Conservation (phyloP, 2,329 filamentous ascomycete species). For the Claviceps quebecensis region DNA sequence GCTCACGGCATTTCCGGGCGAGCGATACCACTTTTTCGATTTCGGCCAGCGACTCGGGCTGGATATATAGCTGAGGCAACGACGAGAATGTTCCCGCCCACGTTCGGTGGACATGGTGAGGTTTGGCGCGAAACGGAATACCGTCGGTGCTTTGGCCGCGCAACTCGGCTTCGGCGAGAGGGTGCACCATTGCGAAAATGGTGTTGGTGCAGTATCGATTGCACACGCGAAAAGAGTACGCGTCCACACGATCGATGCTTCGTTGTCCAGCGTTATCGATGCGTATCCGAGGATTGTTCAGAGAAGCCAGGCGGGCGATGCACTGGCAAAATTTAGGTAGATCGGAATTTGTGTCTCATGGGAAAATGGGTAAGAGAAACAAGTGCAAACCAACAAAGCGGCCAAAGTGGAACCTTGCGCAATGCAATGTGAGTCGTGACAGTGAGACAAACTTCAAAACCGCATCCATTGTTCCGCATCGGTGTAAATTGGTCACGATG, state of each 20-base stretch:
- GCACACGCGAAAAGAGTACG: background rate
- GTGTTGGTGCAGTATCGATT: background rate
- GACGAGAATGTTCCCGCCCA: conserved; percentile 92
- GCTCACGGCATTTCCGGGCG: conserved; percentile 65
- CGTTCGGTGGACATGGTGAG: conserved; percentile 67
- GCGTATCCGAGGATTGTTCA: background rate
- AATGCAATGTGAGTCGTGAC: no score
- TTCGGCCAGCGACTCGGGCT: conserved; percentile 64
- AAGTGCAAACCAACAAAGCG: no score
- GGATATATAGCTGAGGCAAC: conserved; percentile 79
- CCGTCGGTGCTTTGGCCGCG: conserved; percentile 17
- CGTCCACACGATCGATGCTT: no score
- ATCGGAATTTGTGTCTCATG: no score
- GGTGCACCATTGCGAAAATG: conserved; percentile 22
- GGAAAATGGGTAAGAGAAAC: no score
- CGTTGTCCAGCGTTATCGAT: background rate
- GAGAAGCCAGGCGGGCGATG: background rate
- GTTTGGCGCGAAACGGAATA: conserved; percentile 62
- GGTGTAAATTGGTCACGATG: no score
- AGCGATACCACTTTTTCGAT: conserved; percentile 72
- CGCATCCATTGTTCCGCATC: no score
- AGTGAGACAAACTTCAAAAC: no score
- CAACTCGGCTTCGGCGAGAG: conserved; percentile 21
- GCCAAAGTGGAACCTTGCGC: no score
- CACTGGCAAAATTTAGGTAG: no score